These are phyloP conservation scores for Coemansia sp. DNA, from an alignment of 192 early-diverging fungal species.

Conservation along the genomic window DNA sequence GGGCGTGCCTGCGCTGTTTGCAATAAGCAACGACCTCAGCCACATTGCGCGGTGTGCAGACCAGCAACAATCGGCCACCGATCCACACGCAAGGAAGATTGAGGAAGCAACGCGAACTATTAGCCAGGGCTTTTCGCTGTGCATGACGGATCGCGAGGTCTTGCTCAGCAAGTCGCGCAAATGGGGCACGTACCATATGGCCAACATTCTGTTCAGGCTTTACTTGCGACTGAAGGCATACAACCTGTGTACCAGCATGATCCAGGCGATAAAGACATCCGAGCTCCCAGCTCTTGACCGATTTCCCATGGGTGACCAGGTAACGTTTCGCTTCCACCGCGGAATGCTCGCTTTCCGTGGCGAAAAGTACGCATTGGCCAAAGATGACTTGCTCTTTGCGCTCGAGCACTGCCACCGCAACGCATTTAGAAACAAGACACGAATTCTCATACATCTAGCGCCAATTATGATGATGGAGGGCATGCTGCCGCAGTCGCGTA, in stretches of 20 bases:
- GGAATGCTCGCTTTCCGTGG: conserved; percentile 85
- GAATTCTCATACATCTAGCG: conserved; percentile 79
- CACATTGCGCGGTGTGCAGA: conserved; percentile 32
- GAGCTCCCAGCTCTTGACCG: conserved; percentile 74
- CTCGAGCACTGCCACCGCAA: conserved; percentile 49
- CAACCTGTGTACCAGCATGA: conserved; percentile 83
- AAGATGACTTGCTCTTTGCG: conserved; percentile 53
- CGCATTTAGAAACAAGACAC: conserved; percentile 53
- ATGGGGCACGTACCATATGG: conserved; percentile 91
- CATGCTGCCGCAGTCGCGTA: conserved; percentile 60
- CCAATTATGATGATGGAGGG: conserved; percentile 78
- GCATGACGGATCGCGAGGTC: conserved; percentile 75
- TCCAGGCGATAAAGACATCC: conserved; percentile 66
- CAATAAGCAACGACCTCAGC: conserved; percentile 33
- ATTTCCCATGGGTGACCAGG: conserved; percentile 84
- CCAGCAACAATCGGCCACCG: conserved; percentile 10
- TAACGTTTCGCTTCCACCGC: conserved; percentile 83
- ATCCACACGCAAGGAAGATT: conserved; percentile 34
- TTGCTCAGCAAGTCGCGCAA: conserved; percentile 64
- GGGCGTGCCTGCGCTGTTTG: conserved; percentile 29
- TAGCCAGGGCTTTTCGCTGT: conserved; percentile 86
- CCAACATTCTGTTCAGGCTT: conserved; percentile 80
- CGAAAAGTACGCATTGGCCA: conserved; percentile 70
- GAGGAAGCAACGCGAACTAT: conserved; percentile 84
- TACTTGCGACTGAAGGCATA: conserved; percentile 76